Conservation (phyloP, 306 rosid species). For the Acacia confusa region DNA sequence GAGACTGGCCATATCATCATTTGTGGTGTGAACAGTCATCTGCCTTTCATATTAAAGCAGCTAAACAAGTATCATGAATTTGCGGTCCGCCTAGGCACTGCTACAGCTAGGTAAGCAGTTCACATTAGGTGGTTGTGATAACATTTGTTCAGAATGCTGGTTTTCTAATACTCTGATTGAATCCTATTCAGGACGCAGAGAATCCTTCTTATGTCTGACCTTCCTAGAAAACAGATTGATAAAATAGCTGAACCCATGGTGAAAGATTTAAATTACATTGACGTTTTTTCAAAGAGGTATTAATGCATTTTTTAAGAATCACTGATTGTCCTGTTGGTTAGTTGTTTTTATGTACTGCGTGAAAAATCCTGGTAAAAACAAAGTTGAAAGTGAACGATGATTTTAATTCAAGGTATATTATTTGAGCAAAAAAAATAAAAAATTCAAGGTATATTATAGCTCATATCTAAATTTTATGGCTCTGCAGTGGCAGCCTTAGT, state of each 20-base stretch:
- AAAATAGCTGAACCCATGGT: slow-evolving; percentile 71
- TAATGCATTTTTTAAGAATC: slow-evolving; percentile 4
- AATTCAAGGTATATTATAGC: neutral
- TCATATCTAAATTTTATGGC: slow-evolving; percentile 41
- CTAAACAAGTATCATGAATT: slow-evolving; percentile 81
- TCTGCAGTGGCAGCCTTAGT: slow-evolving; percentile 59
- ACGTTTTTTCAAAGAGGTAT: slow-evolving; percentile 91
- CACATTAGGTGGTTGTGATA: slow-evolving; percentile 26
- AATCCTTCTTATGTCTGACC: slow-evolving; percentile 93
- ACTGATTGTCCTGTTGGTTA: neutral
- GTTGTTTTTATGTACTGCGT: neutral
- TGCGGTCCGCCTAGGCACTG: slow-evolving; percentile 94
- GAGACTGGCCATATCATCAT: slow-evolving; percentile 93
- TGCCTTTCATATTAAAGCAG: slow-evolving; percentile 86
- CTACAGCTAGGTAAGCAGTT: slow-evolving; percentile 80
- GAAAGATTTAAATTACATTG: slow-evolving; percentile 82
- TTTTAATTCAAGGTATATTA: neutral
- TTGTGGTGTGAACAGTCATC: slow-evolving; percentile 90
- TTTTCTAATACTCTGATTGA: slow-evolving; percentile 36
- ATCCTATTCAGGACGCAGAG: slow-evolving; percentile 77
- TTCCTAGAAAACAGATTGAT: slow-evolving; percentile 96
- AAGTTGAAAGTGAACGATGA: neutral
- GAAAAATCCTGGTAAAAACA: neutral
- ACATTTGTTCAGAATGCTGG: slow-evolving; percentile 36
- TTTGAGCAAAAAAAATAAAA: too few species aligned